phyloP scores from a whole-genome alignment of 75 land plant genomes.

The Selaginella moellendorffii region DNA sequence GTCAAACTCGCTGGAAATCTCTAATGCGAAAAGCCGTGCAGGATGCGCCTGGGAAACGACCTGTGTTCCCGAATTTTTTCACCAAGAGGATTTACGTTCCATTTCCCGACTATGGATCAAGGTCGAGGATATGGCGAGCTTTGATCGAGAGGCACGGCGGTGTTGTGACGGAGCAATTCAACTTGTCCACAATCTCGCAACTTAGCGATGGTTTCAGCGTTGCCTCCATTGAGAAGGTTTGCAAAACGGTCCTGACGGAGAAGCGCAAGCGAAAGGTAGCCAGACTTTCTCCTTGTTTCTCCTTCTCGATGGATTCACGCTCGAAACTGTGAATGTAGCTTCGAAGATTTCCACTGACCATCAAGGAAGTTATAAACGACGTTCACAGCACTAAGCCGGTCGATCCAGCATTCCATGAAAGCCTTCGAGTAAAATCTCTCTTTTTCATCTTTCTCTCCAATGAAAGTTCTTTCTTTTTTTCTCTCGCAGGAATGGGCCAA shows the following conservation, averaged over 20 bases:
- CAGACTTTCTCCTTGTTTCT: neutral
- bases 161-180: constrained; percentile 15
- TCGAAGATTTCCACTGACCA: constrained; percentile 10
- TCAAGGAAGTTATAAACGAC: constrained; percentile 14
- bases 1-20: neutral
- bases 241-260: constrained; percentile 12
- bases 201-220: constrained; percentile 16
- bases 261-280: constrained; percentile 24
- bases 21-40: no score
- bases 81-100: constrained; percentile 28
- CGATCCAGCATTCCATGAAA: constrained; percentile 11
- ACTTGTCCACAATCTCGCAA: constrained; percentile 21
- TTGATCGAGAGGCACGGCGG: constrained; percentile 28
- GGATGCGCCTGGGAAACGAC: constrained; percentile 17
- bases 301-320: neutral
- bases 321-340: neutral
- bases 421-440: constrained; percentile 10
- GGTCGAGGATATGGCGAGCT: constrained; percentile 19
- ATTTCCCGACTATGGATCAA: constrained; percentile 23
- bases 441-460: neutral
- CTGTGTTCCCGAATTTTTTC: constrained; percentile 20
- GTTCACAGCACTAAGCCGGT: constrained; percentile 13
- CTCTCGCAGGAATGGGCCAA: neutral
- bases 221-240: constrained; percentile 20
- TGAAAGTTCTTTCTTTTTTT: neutral